These are phyloP conservation scores for Liriodendron chinense DNA, from an alignment of 164 flowering plant species.

Conservation along the genomic window DNA sequence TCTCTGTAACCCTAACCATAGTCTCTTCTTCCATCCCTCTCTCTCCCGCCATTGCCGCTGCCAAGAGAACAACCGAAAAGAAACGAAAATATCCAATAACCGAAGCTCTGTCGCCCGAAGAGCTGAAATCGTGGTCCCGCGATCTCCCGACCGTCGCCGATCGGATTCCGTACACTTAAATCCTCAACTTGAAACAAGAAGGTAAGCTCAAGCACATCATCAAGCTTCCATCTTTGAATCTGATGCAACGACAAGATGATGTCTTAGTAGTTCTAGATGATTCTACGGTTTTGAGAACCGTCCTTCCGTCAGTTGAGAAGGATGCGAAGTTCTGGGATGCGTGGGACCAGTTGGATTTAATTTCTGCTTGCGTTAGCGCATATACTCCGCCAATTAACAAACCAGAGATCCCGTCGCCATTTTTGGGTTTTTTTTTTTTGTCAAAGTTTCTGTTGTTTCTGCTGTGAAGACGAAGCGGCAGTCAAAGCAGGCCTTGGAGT, in stretches of 20 bases:
- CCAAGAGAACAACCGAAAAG: constrained; percentile 42
- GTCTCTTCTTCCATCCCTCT: constrained; percentile 55
- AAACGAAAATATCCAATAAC: constrained; percentile 32
- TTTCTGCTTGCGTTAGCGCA: constrained; percentile 64
- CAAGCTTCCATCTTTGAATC: constrained; percentile 38
- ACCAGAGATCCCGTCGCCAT: constrained; percentile 67
- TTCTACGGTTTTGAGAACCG: constrained; percentile 69
- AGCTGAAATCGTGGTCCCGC: constrained; percentile 57
- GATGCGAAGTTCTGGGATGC: constrained; percentile 67
- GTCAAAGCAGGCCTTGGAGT: constrained; percentile 63
- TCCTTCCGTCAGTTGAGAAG: constrained; percentile 58
- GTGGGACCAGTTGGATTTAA: constrained; percentile 66
- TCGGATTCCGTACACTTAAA: constrained; percentile 58
- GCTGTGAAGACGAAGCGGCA: constrained; percentile 47
- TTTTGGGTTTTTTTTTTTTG: constrained; percentile 61
- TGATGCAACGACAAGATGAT: constrained; percentile 44
- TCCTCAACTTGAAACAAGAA: constrained; percentile 50
- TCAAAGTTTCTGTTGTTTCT: neutral
- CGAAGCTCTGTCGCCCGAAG: constrained; percentile 57
- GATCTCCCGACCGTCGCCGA: constrained; percentile 57
- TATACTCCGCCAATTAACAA: constrained; percentile 73
- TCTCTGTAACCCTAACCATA: constrained; percentile 64
- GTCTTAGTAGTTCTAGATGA: constrained; percentile 79
- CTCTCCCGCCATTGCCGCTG: constrained; percentile 37
- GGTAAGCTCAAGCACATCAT: constrained; percentile 79